Conservation (phyloP, 495 filamentous ascomycete species). For the Wilcoxina mikolae region DNA sequence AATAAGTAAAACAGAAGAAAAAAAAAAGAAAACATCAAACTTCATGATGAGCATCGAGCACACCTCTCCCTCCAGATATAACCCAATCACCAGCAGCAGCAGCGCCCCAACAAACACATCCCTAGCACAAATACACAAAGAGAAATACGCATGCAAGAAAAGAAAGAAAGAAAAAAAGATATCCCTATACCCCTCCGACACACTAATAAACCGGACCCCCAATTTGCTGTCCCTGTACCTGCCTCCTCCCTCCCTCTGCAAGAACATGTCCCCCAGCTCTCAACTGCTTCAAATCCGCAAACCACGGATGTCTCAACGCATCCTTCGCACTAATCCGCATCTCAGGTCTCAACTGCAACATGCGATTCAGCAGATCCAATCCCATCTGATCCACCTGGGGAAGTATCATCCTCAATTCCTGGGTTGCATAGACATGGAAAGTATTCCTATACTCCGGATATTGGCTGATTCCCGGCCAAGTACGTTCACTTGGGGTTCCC, state of each 20-base stretch:
- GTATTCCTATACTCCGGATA: slow-evolving; percentile 90
- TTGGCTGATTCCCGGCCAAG: slow-evolving; percentile 78
- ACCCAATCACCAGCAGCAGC: no score
- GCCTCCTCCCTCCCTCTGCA: slow-evolving; percentile 3
- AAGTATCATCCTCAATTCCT: slow-evolving; percentile 68
- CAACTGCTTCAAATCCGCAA: slow-evolving; percentile 33
- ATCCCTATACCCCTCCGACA: neutral
- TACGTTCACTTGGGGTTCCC: slow-evolving; percentile 84
- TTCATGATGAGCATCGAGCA: no score
- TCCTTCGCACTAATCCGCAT: slow-evolving; percentile 74
- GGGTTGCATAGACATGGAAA: slow-evolving; percentile 90
- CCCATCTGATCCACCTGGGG: slow-evolving; percentile 79
- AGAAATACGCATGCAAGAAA: neutral
- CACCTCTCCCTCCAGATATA: no score
- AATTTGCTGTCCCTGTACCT: slow-evolving; percentile 18
- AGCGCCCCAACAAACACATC: no score
- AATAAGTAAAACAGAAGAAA: neutral
- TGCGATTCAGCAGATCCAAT: slow-evolving; percentile 68
- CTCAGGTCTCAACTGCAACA: slow-evolving; percentile 88
- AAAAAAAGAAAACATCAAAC: neutral
- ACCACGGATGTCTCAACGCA: slow-evolving; percentile 83
- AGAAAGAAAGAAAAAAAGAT: neutral
- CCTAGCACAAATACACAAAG: neutral
- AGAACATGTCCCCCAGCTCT: slow-evolving; percentile 17
- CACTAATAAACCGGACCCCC: slow-evolving; percentile 7